Conservation (phyloP, 345 rosid species). For the Melastoma malabathricum region DNA sequence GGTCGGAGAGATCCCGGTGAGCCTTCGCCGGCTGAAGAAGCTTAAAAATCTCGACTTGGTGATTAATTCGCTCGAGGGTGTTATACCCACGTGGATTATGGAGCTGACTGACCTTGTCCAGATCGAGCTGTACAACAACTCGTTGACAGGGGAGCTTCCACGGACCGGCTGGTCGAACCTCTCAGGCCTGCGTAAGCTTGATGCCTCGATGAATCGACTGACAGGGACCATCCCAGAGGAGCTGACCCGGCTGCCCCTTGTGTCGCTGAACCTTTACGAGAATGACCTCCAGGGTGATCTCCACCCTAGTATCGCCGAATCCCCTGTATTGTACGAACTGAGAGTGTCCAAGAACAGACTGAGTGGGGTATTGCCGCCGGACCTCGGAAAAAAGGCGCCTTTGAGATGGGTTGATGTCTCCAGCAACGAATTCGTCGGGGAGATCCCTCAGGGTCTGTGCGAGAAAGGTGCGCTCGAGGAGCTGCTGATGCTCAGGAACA, state of each 20-base stretch:
- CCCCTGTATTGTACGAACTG: slow-evolving; percentile 67
- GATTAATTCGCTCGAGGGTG: slow-evolving; percentile 44
- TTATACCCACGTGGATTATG: slow-evolving; percentile 62
- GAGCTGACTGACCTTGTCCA: slow-evolving; percentile 51
- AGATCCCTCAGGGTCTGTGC: slow-evolving; percentile 52
- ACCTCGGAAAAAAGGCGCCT: slow-evolving; percentile 69
- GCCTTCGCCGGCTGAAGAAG: slow-evolving; percentile 50
- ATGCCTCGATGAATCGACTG: slow-evolving; percentile 77
- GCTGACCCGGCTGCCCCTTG: slow-evolving; percentile 53
- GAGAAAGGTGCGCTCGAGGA: slow-evolving; percentile 59
- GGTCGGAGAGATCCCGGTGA: slow-evolving; percentile 76
- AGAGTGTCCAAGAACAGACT: slow-evolving; percentile 56
- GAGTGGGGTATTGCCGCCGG: slow-evolving; percentile 48
- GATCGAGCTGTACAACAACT: slow-evolving; percentile 93
- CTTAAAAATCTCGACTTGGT: slow-evolving; percentile 84
- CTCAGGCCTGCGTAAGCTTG: slow-evolving; percentile 51
- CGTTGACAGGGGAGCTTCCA: slow-evolving; percentile 62
- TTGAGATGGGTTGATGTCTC: slow-evolving; percentile 70
- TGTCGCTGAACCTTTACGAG: slow-evolving; percentile 81
- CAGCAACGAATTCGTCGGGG: slow-evolving; percentile 48
- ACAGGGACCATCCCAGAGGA: slow-evolving; percentile 66
- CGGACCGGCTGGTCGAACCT: slow-evolving; percentile 37
- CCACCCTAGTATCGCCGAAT: slow-evolving; percentile 48
- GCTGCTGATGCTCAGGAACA: slow-evolving; percentile 49
- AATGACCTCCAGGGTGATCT: slow-evolving; percentile 53